These are phyloP conservation scores for Zasmidium cellare DNA, from an alignment of 2,329 filamentous ascomycete genomes.

Conservation along the genomic window DNA sequence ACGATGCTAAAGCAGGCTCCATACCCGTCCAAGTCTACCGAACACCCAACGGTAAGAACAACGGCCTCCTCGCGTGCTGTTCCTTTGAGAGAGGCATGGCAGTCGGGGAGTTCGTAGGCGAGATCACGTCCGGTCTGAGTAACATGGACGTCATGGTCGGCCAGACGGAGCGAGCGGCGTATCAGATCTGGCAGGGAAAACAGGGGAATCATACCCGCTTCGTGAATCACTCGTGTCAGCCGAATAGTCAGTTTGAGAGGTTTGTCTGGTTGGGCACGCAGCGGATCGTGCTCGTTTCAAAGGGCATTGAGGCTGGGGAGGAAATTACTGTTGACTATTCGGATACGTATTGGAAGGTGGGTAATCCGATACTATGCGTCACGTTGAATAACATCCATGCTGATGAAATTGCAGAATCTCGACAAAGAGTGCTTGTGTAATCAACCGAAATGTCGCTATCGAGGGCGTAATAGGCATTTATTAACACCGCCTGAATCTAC, in stretches of 20 bases:
- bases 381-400: background rate
- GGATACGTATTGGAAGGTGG: constrained; percentile 55
- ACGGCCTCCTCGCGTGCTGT: constrained; percentile 51
- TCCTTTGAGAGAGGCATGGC: constrained; percentile 54
- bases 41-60: constrained; percentile 55
- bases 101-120: constrained; percentile 58
- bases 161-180: constrained; percentile 45
- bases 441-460: constrained; percentile 53
- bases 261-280: constrained; percentile 60
- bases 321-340: constrained; percentile 62
- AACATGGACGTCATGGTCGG: constrained; percentile 56
- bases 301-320: constrained; percentile 53
- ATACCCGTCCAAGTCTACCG: constrained; percentile 55
- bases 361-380: constrained; percentile 1
- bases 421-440: constrained; percentile 58
- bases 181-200: constrained; percentile 60
- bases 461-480: constrained; percentile 13
- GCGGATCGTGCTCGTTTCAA: constrained; percentile 56
- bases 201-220: constrained; percentile 61
- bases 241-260: constrained; percentile 58
- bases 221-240: constrained; percentile 59
- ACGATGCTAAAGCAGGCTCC: constrained; percentile 43
- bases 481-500: constrained; percentile 8
- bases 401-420: constrained; percentile 36
- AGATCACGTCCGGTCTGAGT: constrained; percentile 54